Evolutionary conservation across 78 protist species (phyloP).

Genomic region (Creolimax fragrantissima): DNA sequence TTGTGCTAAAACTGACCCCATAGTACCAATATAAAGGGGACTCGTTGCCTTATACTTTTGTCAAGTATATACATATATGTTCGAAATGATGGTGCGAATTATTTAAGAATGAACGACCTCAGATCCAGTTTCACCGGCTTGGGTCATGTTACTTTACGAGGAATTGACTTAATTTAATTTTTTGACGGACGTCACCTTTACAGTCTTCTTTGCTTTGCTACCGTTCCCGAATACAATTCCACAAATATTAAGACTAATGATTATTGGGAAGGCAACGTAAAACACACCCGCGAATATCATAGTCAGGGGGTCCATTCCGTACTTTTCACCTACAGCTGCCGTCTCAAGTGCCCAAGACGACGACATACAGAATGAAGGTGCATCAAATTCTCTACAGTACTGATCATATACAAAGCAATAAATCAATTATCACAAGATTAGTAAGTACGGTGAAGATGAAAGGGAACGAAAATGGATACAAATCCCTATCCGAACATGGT

Average conservation of each 20-base stretch:
- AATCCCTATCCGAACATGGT: no score
- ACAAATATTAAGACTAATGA: neutral
- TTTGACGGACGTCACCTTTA: no score
- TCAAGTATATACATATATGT: no score
- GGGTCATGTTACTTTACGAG: no score
- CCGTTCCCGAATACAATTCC: neutral
- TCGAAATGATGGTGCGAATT: no score
- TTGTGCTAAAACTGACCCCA: no score
- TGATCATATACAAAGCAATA: neutral
- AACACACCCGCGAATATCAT: neutral
- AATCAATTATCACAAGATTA: neutral
- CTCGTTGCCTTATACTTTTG: no score
- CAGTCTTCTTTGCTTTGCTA: neutral
- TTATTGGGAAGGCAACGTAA: neutral
- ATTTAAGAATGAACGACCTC: no score
- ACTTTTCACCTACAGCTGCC: neutral
- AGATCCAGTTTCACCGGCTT: no score
- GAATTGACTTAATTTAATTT: no score
- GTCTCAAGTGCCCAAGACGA: neutral
- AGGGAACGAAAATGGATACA: neutral
- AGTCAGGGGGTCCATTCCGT: neutral
- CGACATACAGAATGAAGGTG: neutral
- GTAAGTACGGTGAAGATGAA: neutral
- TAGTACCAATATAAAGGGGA: no score
- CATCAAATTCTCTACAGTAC: neutral